Evolutionary conservation across 371 early-diverging fungal species (phyloP).

Genomic region (Phascolomyces articulosus): DNA sequence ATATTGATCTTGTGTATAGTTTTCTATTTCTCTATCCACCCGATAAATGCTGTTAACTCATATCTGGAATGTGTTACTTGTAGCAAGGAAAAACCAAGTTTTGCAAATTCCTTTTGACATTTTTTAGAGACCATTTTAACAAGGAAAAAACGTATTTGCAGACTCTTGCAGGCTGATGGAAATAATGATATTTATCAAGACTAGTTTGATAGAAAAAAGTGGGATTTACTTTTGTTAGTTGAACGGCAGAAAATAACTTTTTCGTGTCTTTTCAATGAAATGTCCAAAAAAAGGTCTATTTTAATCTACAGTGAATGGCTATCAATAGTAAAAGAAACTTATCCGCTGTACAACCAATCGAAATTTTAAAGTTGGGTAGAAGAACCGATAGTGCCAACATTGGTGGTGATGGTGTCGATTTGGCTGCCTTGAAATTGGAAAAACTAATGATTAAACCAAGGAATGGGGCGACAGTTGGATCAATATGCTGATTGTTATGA

Average conservation of each 20-base stretch:
- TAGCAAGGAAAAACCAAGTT: slow-evolving; percentile 17
- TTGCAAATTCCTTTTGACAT: too few relatives aligned
- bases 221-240: too few relatives aligned
- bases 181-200: too few relatives aligned
- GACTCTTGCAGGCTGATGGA: too few relatives aligned
- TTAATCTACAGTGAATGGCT: too few relatives aligned
- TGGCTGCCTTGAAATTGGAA: slow-evolving; percentile 14
- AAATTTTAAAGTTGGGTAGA: slow-evolving; percentile 9
- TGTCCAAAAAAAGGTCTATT: too few relatives aligned
- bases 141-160: too few relatives aligned
- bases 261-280: too few relatives aligned
- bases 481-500: slow-evolving; percentile 14
- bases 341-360: slow-evolving; percentile 12
- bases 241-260: too few relatives aligned
- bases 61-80: background rate
- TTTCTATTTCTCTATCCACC: too few relatives aligned
- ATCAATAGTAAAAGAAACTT: slow-evolving; percentile 7
- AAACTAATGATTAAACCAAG: slow-evolving; percentile 2
- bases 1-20: background rate
- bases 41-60: background rate
- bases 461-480: background rate
- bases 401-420: slow-evolving; percentile 11
- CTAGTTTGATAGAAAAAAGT: too few relatives aligned
- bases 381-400: slow-evolving; percentile 14
- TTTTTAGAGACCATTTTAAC: too few relatives aligned